phyloP scores from a whole-genome alignment of 495 filamentous ascomycete species.

The Lasiosphaeris hirsuta region DNA sequence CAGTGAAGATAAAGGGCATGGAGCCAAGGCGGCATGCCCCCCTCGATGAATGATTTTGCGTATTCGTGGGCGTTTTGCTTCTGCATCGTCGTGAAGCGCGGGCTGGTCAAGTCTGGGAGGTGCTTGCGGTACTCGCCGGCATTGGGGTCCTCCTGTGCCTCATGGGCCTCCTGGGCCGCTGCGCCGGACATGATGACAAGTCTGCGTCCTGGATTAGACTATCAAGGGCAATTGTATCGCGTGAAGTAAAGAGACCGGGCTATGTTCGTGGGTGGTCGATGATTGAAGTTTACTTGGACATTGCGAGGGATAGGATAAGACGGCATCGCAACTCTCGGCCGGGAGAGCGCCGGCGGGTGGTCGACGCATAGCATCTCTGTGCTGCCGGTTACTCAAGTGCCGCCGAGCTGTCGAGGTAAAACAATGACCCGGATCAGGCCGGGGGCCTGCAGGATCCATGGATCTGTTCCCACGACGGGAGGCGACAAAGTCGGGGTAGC shows the following conservation, averaged over 20 bases:
- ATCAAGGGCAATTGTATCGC: neutral
- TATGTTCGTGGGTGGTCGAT: too few species aligned
- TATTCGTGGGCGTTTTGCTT: constrained; percentile 63
- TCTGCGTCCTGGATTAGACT: neutral
- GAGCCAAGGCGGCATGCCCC: constrained; percentile 63
- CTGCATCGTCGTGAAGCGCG: constrained; percentile 61
- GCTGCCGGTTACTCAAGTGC: constrained; percentile 21
- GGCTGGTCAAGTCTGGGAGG: constrained; percentile 57
- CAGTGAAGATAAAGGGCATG: constrained; percentile 65
- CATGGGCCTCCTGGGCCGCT: constrained; percentile 1
- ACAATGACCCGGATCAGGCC: constrained; percentile 21
- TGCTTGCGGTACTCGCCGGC: constrained; percentile 34
- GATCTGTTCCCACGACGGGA: too few species aligned
- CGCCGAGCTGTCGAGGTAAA: constrained; percentile 21
- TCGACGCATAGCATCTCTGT: neutral
- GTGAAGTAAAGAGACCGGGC: neutral
- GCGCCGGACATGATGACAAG: constrained; percentile 7
- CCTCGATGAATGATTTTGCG: constrained; percentile 56
- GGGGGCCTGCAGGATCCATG: neutral
- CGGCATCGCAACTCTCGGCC: too few species aligned
- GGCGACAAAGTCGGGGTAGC: neutral
- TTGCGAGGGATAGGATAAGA: too few species aligned
- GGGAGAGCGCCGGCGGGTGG: too few species aligned
- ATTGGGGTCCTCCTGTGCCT: neutral
- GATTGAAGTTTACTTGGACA: too few species aligned